These are phyloP conservation scores for Suillus americanus DNA, from an alignment of 768 basidiomycete species.

Conservation along the genomic window DNA sequence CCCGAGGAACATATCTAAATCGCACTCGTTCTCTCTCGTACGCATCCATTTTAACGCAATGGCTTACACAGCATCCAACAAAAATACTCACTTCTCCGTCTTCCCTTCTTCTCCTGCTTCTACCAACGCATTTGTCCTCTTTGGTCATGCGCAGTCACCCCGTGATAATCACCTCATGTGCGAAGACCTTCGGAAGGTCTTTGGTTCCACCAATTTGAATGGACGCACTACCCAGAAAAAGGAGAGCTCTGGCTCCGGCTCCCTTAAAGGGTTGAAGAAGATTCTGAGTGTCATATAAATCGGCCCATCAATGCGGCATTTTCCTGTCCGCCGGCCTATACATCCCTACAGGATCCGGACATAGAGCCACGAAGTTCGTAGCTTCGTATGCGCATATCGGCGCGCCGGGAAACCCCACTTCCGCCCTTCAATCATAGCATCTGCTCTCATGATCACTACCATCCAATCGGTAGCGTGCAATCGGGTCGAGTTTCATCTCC, in stretches of 20 bases:
- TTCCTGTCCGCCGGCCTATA: no score
- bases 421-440: no score
- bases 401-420: not conserved
- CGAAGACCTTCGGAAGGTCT: conserved; percentile 36
- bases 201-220: conserved; percentile 9
- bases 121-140: conserved; percentile 36
- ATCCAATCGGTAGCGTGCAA: not conserved
- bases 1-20: not conserved
- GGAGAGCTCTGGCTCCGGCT: conserved; percentile 6
- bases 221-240: conserved; percentile 12
- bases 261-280: conserved; percentile 14
- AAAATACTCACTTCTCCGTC: conserved; percentile 21
- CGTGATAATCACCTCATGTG: conserved; percentile 40
- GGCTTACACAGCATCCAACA: conserved; percentile 26
- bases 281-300: conserved; percentile 8
- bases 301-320: not conserved
- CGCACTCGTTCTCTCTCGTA: conserved; percentile 4
- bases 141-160: conserved; percentile 35
- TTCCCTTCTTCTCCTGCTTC: conserved; percentile 29
- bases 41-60: conserved; percentile 15
- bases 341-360: not conserved
- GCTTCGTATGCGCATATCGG: not conserved
- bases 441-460: no score
- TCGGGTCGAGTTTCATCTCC: not conserved
- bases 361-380: not conserved